Conservation (phyloP, 2,329 filamentous ascomycete genomes). For the Monilinia fructigena region DNA sequence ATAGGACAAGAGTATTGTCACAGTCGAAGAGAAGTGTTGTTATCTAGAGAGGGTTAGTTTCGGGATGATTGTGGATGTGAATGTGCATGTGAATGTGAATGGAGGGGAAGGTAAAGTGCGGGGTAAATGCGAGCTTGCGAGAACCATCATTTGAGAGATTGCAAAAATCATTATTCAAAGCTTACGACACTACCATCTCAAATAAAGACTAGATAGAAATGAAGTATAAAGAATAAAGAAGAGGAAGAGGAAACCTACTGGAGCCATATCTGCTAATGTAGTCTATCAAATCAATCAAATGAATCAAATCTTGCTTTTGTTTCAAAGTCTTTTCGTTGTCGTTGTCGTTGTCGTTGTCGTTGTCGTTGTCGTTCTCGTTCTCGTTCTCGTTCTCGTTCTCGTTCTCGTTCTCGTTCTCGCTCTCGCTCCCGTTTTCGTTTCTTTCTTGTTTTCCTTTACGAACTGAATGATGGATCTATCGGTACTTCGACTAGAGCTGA, state of each 20-base stretch:
- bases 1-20: slow-evolving; percentile 92
- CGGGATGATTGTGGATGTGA: too few relatives aligned
- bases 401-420: too few relatives aligned
- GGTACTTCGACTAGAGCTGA: too few relatives aligned
- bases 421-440: neutral
- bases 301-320: too few relatives aligned
- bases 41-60: slow-evolving; percentile 48
- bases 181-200: too few relatives aligned
- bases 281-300: too few relatives aligned
- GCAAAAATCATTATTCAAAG: too few relatives aligned
- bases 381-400: too few relatives aligned
- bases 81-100: neutral
- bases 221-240: neutral
- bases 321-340: too few relatives aligned
- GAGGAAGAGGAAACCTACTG: neutral
- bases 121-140: slow-evolving; percentile 21
- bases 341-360: too few relatives aligned
- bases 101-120: neutral
- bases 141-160: too few relatives aligned
- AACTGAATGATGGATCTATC: neutral
- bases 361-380: too few relatives aligned
- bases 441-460: neutral
- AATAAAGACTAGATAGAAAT: slow-evolving; percentile 7
- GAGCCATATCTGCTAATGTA: neutral
- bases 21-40: slow-evolving; percentile 73